phyloP scores from a whole-genome alignment of 2,329 filamentous ascomycete species.

The Ceratocystis variospora region DNA sequence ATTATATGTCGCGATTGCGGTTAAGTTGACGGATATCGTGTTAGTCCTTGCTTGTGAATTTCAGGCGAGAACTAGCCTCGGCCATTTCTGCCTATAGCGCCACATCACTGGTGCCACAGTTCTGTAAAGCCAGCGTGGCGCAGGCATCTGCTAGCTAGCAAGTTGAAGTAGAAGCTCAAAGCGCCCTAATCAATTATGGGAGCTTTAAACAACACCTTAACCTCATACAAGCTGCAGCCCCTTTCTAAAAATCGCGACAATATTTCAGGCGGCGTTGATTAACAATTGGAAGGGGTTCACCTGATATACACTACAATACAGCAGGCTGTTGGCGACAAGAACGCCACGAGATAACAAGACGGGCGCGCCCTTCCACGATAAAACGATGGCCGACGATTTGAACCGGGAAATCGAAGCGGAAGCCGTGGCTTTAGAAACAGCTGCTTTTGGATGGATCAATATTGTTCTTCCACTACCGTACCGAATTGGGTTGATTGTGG shows the following conservation, averaged over 20 bases:
- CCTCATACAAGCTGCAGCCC: background rate
- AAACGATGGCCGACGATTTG: conserved; percentile 13
- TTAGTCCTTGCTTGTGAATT: background rate
- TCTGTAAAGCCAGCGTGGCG: background rate
- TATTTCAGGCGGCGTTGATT: background rate
- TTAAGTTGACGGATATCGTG: background rate
- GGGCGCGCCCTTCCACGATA: background rate
- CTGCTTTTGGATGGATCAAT: conserved; percentile 18
- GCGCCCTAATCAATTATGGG: background rate
- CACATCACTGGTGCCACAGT: background rate
- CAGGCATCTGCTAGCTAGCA: background rate
- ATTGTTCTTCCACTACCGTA: conserved; percentile 62
- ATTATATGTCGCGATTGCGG: background rate
- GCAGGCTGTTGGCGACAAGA: background rate
- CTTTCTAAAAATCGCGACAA: background rate
- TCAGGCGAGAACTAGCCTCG: background rate
- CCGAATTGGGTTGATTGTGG: conserved; percentile 70
- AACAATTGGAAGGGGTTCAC: background rate
- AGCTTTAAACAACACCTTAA: background rate
- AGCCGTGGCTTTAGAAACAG: conserved; percentile 14
- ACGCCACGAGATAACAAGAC: background rate
- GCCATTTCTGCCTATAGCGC: background rate
- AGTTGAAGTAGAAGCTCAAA: background rate
- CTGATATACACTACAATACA: background rate
- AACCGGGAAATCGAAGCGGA: conserved; percentile 19